Evolutionary conservation across 805 yeast genomes (phyloP).

Genomic region (Candida krabiensis): DNA sequence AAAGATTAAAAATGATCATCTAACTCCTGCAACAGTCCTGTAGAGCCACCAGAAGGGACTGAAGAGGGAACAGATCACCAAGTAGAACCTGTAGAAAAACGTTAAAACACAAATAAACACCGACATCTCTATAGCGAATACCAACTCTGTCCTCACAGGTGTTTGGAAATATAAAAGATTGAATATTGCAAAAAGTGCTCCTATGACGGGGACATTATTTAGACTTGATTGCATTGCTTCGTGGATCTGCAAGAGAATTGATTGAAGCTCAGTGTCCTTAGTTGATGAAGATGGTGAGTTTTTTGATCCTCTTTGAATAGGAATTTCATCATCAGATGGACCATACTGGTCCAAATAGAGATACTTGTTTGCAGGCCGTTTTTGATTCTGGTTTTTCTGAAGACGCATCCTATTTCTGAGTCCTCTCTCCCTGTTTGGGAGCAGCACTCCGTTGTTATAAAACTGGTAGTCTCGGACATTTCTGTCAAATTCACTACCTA

Average conservation of each 20-base stretch:
- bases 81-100: constrained; percentile 11
- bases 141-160: constrained; percentile 8
- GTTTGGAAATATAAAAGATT: constrained; percentile 10
- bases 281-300: neutral
- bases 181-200: constrained; percentile 15
- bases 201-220: constrained; percentile 13
- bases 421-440: constrained; percentile 17
- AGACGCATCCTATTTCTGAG: constrained; percentile 8
- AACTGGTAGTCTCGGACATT: constrained; percentile 19
- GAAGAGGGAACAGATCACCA: constrained; percentile 3
- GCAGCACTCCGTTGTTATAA: constrained; percentile 20
- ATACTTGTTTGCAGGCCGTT: no score
- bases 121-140: constrained; percentile 9
- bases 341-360: no score
- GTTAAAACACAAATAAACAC: constrained; percentile 8
- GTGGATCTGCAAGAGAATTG: constrained; percentile 12
- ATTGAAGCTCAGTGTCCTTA: neutral
- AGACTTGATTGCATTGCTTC: constrained; percentile 14
- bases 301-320: neutral
- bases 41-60: constrained; percentile 5
- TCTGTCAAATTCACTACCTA: constrained; percentile 10
- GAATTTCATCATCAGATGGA: no score
- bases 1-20: neutral
- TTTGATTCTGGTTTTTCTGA: constrained; percentile 3
- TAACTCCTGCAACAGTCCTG: constrained; percentile 1